Percentiles rank a stretch among this genome's conserved stretches.
Conservation (phyloP, 108 stramenopile genomes). For the Fragilariopsis cylindrus region DNA sequence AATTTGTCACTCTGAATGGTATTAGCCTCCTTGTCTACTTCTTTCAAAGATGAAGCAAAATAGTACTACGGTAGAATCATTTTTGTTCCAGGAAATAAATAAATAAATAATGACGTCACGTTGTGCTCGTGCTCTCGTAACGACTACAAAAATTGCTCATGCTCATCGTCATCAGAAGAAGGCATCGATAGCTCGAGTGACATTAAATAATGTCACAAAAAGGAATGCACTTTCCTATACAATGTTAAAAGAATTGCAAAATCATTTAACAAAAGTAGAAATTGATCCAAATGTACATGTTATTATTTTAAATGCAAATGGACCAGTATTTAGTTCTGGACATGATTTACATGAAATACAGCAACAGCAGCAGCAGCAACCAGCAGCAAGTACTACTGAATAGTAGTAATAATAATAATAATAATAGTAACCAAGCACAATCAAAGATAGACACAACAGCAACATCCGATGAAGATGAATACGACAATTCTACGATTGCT, state of each 20-base stretch:
- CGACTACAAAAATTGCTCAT: background rate
- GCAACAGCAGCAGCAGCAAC: too few relatives aligned
- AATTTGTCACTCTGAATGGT: too few relatives aligned
- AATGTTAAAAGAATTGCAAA: conserved; percentile 36
- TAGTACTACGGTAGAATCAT: too few relatives aligned
- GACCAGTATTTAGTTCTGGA: conserved; percentile 58
- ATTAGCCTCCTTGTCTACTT: too few relatives aligned
- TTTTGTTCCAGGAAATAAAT: too few relatives aligned
- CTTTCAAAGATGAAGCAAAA: too few relatives aligned
- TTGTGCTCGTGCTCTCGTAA: background rate
- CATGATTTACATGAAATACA: conserved; percentile 68
- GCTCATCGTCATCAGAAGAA: too few relatives aligned
- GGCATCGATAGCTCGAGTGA: conserved; percentile 7
- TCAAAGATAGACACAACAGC: background rate
- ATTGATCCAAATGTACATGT: conserved; percentile 44
- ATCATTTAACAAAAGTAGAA: conserved; percentile 10
- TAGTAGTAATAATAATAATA: too few relatives aligned
- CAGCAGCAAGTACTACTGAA: background rate
- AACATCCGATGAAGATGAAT: background rate
- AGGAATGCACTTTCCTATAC: conserved; percentile 42
- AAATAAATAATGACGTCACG: too few relatives aligned
- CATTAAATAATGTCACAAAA: conserved; percentile 28
- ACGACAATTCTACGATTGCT: conserved; percentile 16
- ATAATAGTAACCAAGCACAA: background rate
- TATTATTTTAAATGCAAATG: conserved; percentile 34